Percentiles rank a stretch among this genome's conserved stretches.
These are phyloP conservation scores for Lentinus brumalis DNA, from an alignment of 768 basidiomycete species.

Conservation along the genomic window DNA sequence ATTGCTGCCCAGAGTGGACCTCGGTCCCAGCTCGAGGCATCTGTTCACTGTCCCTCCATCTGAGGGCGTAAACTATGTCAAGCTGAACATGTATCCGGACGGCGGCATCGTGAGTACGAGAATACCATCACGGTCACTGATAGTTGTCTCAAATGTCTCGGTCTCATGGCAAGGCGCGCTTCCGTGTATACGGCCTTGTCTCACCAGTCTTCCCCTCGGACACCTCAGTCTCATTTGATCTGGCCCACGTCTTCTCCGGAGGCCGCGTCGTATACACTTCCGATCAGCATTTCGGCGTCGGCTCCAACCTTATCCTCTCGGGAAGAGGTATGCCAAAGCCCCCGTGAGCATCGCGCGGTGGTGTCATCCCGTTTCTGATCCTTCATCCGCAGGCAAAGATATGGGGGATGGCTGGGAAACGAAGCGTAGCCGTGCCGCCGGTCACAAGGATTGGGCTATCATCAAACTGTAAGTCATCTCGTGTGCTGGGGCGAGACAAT, in stretches of 20 bases:
- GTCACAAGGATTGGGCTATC: constrained; percentile 90
- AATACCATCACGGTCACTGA: too few relatives aligned
- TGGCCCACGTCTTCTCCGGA: constrained; percentile 90
- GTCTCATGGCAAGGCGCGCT: constrained; percentile 66
- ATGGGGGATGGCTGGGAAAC: constrained; percentile 99
- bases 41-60: constrained; percentile 74
- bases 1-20: constrained; percentile 70
- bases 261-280: constrained; percentile 83
- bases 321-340: constrained; percentile 62
- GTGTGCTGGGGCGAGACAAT: neutral
- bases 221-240: constrained; percentile 61
- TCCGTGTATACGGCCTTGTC: constrained; percentile 87
- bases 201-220: constrained; percentile 59
- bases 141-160: neutral
- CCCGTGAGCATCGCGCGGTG: constrained; percentile 4
- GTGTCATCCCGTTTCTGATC: constrained; percentile 1
- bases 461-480: constrained; percentile 72
- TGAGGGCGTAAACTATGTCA: constrained; percentile 70
- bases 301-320: constrained; percentile 87
- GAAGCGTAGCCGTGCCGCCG: constrained; percentile 76
- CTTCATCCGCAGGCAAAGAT: constrained; percentile 57
- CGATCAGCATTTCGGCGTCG: constrained; percentile 95
- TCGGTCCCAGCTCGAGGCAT: constrained; percentile 88
- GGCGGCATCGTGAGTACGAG: constrained; percentile 82
- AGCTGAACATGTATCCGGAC: constrained; percentile 94